Evolutionary conservation across 169 alveolate genomes (phyloP), one percentile per base, ranked within the genome.

Genomic region (Besnoitia besnoiti): DNA sequence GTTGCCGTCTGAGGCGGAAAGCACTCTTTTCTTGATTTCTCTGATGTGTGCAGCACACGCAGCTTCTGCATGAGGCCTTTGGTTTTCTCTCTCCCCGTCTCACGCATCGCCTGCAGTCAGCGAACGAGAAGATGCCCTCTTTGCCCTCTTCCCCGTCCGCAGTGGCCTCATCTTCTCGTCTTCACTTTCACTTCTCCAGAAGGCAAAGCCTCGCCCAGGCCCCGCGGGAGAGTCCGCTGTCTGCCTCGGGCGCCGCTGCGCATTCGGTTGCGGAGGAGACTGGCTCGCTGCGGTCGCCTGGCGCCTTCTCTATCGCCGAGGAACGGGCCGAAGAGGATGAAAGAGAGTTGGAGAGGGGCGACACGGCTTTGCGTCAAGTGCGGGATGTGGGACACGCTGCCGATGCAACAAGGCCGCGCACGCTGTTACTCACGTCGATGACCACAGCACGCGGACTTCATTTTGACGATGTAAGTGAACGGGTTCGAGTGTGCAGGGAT

Each of bases 11-110:
- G 67, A 55, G n/a, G n/a, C n/a, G n/a, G n/a, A n/a, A n/a, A n/a
- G n/a, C n/a, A n/a, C n/a, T 5, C 24, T 55, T 21, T 19, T 16
- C 24, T n/a, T 19, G 7, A 19, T 55, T 19, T 55, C 27, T 55
- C 3, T 55, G 33, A 1, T 55, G 5, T 55, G 12, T 19, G 67
- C 67, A 67, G 80, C 80, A 67, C 44, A 35, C 80, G 24, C 80
- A 67, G n/a, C 80, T 67, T 1, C 80, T 67, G 39, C 80, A 67
- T n/a, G 80, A 67, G 42, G 80, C 80, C 44, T 67, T 67, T n/a
- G 80, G 80, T 5, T 67, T 67, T 42, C 47, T 3, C 44, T 30
- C 80, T 7, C 80, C 80, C 14, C 80, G 42, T 5, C 80, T 67
- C n/a, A 30, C 39, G 44, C 10, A 19, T 1, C 80, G 42, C 12